Evolutionary conservation across 306 rosid genomes (phyloP).

Genomic region (Medicago arabica): DNA sequence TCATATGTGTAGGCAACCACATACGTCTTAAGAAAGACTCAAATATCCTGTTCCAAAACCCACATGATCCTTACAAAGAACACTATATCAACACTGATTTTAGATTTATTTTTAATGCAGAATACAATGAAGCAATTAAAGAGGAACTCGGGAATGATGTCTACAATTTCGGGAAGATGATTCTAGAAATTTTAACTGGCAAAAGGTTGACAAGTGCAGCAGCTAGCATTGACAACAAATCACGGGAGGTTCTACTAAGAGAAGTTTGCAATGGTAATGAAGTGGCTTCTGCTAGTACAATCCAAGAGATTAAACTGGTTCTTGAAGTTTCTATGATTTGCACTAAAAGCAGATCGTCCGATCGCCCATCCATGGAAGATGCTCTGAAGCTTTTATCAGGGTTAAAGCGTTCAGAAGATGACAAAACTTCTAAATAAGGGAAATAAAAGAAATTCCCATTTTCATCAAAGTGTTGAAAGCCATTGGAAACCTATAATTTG

Average conservation of each 20-base stretch:
- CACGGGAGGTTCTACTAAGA: constrained; percentile 60
- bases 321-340: constrained; percentile 77
- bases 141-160: constrained; percentile 77
- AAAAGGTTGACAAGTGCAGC: constrained; percentile 67
- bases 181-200: constrained; percentile 67
- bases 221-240: constrained; percentile 61
- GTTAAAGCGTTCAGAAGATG: constrained; percentile 11
- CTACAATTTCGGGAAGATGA: constrained; percentile 74
- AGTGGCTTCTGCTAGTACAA: constrained; percentile 49
- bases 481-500: constrained; percentile 39
- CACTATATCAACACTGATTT: constrained; percentile 25
- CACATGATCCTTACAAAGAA: not conserved
- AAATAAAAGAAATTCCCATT: constrained; percentile 34
- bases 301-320: constrained; percentile 61
- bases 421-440: constrained; percentile 43
- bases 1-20: too few relatives aligned
- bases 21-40: too few relatives aligned
- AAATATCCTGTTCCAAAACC: too few relatives aligned
- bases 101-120: constrained; percentile 47
- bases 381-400: constrained; percentile 73
- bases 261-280: constrained; percentile 71
- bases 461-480: constrained; percentile 30
- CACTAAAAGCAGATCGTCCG: constrained; percentile 63
- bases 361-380: constrained; percentile 83
- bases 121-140: constrained; percentile 51